These are phyloP conservation scores for Puccinia coronata DNA, from an alignment of 1,284 basidiomycete genomes.

Conservation along the genomic window DNA sequence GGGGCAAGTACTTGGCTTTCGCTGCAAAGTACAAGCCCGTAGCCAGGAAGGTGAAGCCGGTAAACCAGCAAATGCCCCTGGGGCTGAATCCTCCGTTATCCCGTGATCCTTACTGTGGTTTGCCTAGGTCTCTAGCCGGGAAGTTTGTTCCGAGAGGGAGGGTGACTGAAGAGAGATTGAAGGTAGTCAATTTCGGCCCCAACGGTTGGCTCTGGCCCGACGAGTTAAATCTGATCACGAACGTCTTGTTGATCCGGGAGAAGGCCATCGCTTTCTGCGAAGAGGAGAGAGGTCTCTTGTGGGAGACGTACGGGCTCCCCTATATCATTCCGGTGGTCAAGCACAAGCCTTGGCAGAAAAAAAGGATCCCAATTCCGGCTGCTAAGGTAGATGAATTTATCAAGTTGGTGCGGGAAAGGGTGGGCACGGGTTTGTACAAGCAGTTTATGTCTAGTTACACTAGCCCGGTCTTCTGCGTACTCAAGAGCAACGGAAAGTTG, in stretches of 20 bases:
- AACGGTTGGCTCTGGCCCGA: background rate
- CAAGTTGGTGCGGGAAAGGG: background rate
- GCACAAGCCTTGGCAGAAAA: too few species aligned
- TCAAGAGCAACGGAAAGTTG: background rate
- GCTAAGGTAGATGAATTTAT: background rate
- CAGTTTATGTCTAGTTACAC: background rate
- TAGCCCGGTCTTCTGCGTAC: too few species aligned
- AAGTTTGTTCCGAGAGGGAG: background rate
- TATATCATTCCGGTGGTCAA: too few species aligned
- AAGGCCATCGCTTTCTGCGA: background rate
- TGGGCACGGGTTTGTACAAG: background rate
- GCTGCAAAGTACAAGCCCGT: slow-evolving; percentile 35
- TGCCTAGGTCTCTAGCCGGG: background rate
- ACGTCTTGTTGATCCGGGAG: background rate
- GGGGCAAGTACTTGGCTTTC: background rate
- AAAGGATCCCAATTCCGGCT: background rate
- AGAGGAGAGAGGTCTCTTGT: too few species aligned
- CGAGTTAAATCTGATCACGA: background rate
- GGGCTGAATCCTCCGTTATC: background rate
- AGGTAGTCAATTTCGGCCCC: background rate
- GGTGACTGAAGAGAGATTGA: background rate
- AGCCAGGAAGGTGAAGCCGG: slow-evolving; percentile 2
- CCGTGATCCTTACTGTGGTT: background rate
- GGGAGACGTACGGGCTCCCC: too few species aligned
- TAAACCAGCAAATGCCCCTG: slow-evolving; percentile 26